These are phyloP conservation scores for Spatholobus suberectus DNA, from an alignment of 306 rosid genomes.

Conservation along the genomic window DNA sequence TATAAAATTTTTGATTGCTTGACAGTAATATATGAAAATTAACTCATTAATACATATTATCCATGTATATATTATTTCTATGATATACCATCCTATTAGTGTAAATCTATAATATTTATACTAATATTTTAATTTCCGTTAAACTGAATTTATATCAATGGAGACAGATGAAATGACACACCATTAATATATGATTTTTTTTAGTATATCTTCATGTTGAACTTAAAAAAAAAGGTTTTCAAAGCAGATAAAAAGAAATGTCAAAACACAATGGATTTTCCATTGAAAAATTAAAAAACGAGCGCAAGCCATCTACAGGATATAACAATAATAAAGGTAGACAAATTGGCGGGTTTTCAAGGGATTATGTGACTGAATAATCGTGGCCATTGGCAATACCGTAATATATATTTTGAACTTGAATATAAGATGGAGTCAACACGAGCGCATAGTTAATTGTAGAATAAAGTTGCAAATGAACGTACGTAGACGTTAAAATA, in stretches of 20 bases:
- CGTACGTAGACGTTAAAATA: background rate
- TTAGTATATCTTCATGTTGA: background rate
- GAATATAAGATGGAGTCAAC: background rate
- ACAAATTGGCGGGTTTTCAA: background rate
- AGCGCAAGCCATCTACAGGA: background rate
- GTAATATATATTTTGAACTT: background rate
- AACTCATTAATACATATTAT: background rate
- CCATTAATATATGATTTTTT: background rate
- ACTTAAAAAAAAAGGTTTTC: background rate
- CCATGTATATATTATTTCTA: background rate
- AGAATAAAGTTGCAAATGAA: constrained; percentile 17
- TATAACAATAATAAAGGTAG: background rate
- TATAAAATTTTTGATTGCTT: too few species aligned
- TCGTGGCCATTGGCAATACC: background rate
- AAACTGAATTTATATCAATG: background rate
- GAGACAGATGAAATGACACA: background rate
- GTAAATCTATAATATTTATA: background rate
- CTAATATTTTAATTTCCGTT: background rate
- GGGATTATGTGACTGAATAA: background rate
- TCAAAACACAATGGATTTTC: background rate
- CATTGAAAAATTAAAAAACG: background rate
- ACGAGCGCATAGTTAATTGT: background rate
- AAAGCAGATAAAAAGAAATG: background rate
- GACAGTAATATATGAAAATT: background rate
- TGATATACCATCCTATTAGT: background rate